These are phyloP conservation scores for Phyllosticta paracitricarpa DNA, from an alignment of 2,329 filamentous ascomycete species.

Conservation along the genomic window DNA sequence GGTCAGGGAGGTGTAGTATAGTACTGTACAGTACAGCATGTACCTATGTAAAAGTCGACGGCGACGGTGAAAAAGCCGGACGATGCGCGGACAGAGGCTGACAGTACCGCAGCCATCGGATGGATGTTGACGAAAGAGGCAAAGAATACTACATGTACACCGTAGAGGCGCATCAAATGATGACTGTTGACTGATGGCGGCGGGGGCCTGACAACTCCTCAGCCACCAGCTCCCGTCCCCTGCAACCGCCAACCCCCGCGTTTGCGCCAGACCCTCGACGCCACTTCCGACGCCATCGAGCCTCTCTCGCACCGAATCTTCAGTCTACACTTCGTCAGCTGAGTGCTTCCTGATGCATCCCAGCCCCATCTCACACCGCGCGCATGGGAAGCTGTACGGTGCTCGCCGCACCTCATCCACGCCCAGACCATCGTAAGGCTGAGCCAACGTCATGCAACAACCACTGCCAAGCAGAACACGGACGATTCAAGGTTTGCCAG, in stretches of 20 bases:
- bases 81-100: too few relatives aligned
- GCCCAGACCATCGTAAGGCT: not conserved
- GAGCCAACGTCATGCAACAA: not conserved
- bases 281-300: not conserved
- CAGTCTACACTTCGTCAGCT: not conserved
- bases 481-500: not conserved
- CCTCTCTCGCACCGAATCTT: not conserved
- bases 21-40: too few relatives aligned
- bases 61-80: not conserved
- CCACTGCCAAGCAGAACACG: not conserved
- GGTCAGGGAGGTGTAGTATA: too few relatives aligned
- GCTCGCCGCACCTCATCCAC: too few relatives aligned
- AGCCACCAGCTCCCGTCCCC: not conserved
- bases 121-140: not conserved
- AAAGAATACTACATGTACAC: too few relatives aligned
- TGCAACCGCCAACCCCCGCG: slow-evolving; percentile 3
- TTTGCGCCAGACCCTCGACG: not conserved
- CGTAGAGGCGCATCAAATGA: not conserved
- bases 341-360: not conserved
- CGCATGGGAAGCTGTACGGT: not conserved
- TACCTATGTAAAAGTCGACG: not conserved
- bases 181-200: not conserved
- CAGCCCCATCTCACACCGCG: not conserved
- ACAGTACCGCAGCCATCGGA: too few relatives aligned
- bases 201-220: not conserved